Conservation (phyloP, 257 asterid species). For the Mentha longifolia region DNA sequence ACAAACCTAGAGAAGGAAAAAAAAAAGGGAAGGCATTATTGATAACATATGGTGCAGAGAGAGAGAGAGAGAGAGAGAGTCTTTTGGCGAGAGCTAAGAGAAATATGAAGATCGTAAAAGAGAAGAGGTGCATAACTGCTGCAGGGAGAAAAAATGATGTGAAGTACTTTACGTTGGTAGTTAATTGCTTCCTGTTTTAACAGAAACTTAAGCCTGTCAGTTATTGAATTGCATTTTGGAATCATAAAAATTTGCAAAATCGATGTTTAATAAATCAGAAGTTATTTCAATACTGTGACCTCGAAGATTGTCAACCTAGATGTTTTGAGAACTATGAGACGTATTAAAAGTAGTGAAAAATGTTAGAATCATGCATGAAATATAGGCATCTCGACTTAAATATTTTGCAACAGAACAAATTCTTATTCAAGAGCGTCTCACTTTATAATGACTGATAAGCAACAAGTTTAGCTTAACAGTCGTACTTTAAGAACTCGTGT, state of each 20-base stretch:
- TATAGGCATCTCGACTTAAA: not conserved
- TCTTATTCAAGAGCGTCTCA: too few species aligned
- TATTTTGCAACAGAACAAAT: not conserved
- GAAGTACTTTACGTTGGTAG: not conserved
- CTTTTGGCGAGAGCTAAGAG: not conserved
- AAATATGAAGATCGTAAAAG: not conserved
- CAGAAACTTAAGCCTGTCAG: not conserved
- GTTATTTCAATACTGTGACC: not conserved
- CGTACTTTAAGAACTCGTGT: not conserved
- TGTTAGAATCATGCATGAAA: slow-evolving; percentile 8
- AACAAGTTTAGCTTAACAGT: not conserved
- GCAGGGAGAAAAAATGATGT: not conserved
- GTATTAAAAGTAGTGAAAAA: not conserved
- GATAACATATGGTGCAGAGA: not conserved
- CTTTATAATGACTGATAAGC: not conserved
- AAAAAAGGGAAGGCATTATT: not conserved
- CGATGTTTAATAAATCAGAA: not conserved
- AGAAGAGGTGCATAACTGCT: not conserved
- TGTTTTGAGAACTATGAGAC: not conserved
- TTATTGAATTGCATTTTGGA: not conserved
- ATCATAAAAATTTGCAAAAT: not conserved
- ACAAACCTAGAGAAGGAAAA: not conserved
- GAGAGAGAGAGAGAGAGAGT: not conserved
- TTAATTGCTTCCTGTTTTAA: not conserved
- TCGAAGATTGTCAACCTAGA: not conserved